Base-by-base conservation (phyloP, 257 asterid species). In the Thymus mandschuricus region DNA sequence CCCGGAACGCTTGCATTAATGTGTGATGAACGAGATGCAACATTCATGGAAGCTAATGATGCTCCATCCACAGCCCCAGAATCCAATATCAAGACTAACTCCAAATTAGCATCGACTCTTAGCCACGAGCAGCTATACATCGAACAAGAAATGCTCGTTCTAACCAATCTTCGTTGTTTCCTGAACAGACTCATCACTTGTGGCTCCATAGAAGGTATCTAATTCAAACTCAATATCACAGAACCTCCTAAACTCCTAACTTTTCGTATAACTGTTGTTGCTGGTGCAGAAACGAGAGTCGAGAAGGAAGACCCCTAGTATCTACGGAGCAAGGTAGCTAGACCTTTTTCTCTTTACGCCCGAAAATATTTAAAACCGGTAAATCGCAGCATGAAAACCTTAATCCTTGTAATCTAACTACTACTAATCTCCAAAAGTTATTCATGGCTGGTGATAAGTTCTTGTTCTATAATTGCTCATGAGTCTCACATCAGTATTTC, bases 121-220 rank as follows among this genome's bases (percentile, higher is more conserved):
- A 81, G 71, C 31, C 67, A 67, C 60, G 50, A 68, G 41, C 40
- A 64, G 65, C 70, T 76, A 50, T 73, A 83, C 48, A 82, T 81
- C 10, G 97, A 90, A 73, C 95, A 86, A 76, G 97, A 90, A 72
- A 81, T 77, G 76, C 86, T 88, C 51, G 86, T 85, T n/a, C 70
- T 88, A 61, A 77, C 84, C 61, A 77, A 50, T 12, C 82, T 88
- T 33, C 80, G 83, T 68, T 49, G 66, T 77, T 83, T 83, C 69
- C 91, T 90, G 68, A 81, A 73, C 76, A 63, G 77, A 59, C 83
- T 87, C 31, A 78, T 87, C 76, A 73, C 83, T 30, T 78, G 83
- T 49, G 84, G 76, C 76, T 56, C 77, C 69, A 78, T 79, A 65
- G 80, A 82, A 87, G 90, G 91, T 82, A 68, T 74, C 13, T 8